A percentile compares a stretch with the other conserved stretches of the same genome.
Evolutionary conservation across 2,329 filamentous ascomycete species (phyloP).

Genomic region (Monosporascus sp.): DNA sequence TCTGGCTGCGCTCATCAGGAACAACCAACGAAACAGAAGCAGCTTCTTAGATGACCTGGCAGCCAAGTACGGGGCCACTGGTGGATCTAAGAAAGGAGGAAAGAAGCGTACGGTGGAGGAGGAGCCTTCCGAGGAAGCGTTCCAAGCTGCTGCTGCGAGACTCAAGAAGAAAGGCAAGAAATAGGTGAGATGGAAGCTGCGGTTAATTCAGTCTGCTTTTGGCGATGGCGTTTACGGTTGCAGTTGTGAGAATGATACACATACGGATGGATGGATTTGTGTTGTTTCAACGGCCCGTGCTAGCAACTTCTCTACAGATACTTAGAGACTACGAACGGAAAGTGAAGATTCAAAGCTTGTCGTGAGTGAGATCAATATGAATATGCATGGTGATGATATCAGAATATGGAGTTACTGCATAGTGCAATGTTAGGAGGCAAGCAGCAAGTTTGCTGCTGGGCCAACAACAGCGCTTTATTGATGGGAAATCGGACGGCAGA

Average conservation of each 20-base stretch:
- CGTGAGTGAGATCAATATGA: background rate
- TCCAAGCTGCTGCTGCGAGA: conserved; percentile 50
- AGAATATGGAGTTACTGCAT: background rate
- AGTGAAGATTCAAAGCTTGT: background rate
- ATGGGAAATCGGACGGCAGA: no score
- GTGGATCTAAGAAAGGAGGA: conserved; percentile 41
- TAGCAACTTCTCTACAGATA: background rate
- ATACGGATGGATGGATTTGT: background rate
- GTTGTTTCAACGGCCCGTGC: background rate
- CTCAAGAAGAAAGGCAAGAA: conserved; percentile 33
- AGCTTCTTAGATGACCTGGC: conserved; percentile 69
- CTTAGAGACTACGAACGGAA: background rate
- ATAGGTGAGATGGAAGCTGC: conserved; percentile 6
- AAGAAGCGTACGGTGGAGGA: conserved; percentile 51
- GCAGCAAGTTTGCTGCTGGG: no score
- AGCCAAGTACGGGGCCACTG: conserved; percentile 62
- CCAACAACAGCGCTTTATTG: no score
- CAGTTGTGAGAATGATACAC: background rate
- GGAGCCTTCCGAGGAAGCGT: conserved; percentile 56
- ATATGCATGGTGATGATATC: background rate
- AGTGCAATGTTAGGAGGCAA: background rate
- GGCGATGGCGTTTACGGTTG: conserved; percentile 11
- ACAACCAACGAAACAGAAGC: conserved; percentile 59
- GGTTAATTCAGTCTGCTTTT: background rate
- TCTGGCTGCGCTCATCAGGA: conserved; percentile 70